These are phyloP conservation scores for Ulvella scutata DNA, from an alignment of 139 green algal species.

Conservation along the genomic window DNA sequence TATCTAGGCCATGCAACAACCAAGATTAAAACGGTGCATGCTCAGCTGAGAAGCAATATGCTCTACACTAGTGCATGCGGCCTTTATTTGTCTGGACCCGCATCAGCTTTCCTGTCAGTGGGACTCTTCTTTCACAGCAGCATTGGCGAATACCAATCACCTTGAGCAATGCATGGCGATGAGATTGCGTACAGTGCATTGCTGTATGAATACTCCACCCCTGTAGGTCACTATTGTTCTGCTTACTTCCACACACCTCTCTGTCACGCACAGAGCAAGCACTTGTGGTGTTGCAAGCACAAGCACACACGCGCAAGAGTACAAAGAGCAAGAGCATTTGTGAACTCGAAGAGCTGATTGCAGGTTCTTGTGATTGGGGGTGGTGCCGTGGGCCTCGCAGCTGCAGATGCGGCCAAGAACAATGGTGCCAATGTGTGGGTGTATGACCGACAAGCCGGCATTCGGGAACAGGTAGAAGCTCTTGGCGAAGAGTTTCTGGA, in stretches of 20 bases:
- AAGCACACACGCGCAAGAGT: not conserved
- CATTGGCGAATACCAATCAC: no score
- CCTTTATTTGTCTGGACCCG: no score
- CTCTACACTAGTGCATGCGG: no score
- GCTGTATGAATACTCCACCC: not conserved
- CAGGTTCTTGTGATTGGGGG: conserved; percentile 64
- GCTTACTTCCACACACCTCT: no score
- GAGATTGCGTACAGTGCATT: not conserved
- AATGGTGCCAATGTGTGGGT: conserved; percentile 70
- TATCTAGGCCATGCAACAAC: no score
- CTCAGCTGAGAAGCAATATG: no score
- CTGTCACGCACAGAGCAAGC: no score
- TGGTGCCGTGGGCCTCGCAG: conserved; percentile 56
- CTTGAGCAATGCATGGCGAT: not conserved
- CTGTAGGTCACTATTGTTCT: not conserved
- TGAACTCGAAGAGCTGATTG: not conserved
- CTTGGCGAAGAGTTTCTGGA: conserved; percentile 77
- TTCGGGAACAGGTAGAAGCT: conserved; percentile 49
- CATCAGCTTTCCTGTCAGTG: no score
- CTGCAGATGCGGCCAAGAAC: conserved; percentile 48
- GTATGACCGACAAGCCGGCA: conserved; percentile 62
- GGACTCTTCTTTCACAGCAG: no score
- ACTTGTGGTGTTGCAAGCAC: not conserved
- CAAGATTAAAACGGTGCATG: no score
- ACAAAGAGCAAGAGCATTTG: not conserved